Evolutionary conservation across 2,329 filamentous ascomycete genomes (phyloP).

Genomic region (Aspergillus piperis): DNA sequence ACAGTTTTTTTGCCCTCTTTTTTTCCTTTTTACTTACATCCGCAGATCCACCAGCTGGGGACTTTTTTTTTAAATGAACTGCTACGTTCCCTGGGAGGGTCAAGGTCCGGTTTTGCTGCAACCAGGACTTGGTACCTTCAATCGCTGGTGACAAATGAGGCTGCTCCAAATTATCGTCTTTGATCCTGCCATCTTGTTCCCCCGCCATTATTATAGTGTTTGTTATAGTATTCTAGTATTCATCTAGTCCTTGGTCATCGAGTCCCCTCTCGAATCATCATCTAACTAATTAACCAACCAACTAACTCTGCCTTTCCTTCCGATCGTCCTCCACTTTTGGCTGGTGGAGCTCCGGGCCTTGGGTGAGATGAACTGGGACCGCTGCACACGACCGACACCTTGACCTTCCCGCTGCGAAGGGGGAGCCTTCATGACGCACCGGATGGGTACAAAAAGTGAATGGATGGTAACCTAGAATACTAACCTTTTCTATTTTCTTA

Average conservation of each 20-base stretch:
- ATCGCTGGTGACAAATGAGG: constrained; percentile 2
- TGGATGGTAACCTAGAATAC: not conserved
- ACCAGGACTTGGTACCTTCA: not conserved
- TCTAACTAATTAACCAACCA: no score
- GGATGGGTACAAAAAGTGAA: not conserved
- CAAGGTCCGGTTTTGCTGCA: constrained; percentile 5
- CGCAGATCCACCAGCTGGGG: constrained; percentile 33
- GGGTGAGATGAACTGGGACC: constrained; percentile 2
- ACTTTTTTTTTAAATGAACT: constrained; percentile 11
- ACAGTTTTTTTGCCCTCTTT: constrained; percentile 22
- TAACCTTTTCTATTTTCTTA: not conserved
- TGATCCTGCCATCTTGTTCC: not conserved
- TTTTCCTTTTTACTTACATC: constrained; percentile 26
- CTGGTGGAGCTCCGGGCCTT: constrained; percentile 1
- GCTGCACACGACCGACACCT: not conserved
- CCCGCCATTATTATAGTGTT: not conserved
- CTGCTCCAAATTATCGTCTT: not conserved
- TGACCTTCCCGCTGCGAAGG: not conserved
- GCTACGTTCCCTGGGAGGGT: not conserved
- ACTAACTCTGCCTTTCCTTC: constrained; percentile 5
- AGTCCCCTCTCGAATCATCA: constrained; percentile 8
- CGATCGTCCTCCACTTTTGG: constrained; percentile 14
- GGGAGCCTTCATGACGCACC: not conserved
- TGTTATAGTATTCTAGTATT: no score
- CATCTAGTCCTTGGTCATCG: not conserved